phyloP scores from a whole-genome alignment of 1,284 basidiomycete species.

The Pholiota adiposa region DNA sequence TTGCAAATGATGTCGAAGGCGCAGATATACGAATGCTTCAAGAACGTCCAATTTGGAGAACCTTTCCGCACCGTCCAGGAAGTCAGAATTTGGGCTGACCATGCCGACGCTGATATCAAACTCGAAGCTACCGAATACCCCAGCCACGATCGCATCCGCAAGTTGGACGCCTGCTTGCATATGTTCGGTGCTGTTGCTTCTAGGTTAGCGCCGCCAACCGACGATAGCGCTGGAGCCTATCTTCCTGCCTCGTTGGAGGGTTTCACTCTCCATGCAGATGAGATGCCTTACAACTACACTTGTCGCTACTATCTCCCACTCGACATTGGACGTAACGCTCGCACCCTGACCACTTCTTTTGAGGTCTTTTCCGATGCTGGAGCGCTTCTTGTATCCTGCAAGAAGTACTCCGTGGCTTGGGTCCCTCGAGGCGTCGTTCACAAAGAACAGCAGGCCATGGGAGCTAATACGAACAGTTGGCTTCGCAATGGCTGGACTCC shows the following conservation, averaged over 20 bases:
- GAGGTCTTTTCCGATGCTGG: conserved; percentile 35
- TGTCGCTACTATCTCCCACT: conserved; percentile 38
- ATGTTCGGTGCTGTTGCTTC: conserved; percentile 36
- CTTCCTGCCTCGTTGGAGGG: conserved; percentile 36
- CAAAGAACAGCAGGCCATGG: conserved; percentile 20
- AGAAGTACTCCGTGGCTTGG: conserved; percentile 37
- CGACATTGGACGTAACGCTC: conserved; percentile 30
- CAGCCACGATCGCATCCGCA: conserved; percentile 35
- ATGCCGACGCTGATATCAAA: conserved; percentile 32
- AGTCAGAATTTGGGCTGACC: conserved; percentile 31
- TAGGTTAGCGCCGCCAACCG: conserved; percentile 25
- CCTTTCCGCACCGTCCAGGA: conserved; percentile 36
- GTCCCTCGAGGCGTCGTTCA: conserved; percentile 28
- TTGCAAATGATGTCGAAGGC: conserved; percentile 24
- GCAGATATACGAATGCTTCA: conserved; percentile 32
- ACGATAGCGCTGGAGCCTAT: conserved; percentile 32
- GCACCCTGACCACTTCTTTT: conserved; percentile 31
- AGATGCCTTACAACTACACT: conserved; percentile 32
- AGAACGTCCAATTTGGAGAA: conserved; percentile 35
- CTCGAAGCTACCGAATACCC: conserved; percentile 27
- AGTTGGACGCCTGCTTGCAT: conserved; percentile 39
- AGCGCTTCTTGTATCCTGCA: conserved; percentile 34
- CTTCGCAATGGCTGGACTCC: conserved; percentile 19
- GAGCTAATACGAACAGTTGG: conserved; percentile 11
- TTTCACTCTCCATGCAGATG: conserved; percentile 29